These are phyloP conservation scores for Fusarium brevicatenulatum DNA, from an alignment of 2,329 filamentous ascomycete genomes.

Conservation along the genomic window DNA sequence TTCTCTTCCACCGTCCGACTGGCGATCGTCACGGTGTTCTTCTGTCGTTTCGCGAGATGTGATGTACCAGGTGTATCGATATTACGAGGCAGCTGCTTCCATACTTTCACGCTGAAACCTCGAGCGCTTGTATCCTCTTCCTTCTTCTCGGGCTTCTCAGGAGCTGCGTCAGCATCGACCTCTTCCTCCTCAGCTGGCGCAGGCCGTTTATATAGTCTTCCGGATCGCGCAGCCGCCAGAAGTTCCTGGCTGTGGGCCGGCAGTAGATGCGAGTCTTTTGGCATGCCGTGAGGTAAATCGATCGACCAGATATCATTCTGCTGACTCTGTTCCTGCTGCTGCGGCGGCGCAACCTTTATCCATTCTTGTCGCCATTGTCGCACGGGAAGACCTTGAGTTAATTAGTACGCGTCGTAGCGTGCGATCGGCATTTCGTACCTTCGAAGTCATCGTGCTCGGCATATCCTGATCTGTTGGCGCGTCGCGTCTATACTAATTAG, in stretches of 20 bases:
- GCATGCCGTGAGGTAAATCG: conserved; percentile 83
- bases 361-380: conserved; percentile 86
- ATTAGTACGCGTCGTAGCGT: conserved; percentile 31
- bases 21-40: conserved; percentile 67
- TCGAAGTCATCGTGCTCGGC: conserved; percentile 72
- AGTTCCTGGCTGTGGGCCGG: conserved; percentile 84
- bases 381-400: conserved; percentile 77
- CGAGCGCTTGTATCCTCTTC: conserved; percentile 68
- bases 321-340: conserved; percentile 70
- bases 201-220: conserved; percentile 78
- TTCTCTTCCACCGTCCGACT: conserved; percentile 61
- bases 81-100: conserved; percentile 71
- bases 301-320: conserved; percentile 76
- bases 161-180: conserved; percentile 57
- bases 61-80: conserved; percentile 63
- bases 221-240: conserved; percentile 81
- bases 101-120: conserved; percentile 66
- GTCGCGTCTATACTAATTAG: conserved; percentile 59
- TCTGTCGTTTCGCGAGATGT: conserved; percentile 69
- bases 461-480: conserved; percentile 65
- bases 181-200: conserved; percentile 70
- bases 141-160: conserved; percentile 68
- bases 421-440: conserved; percentile 50
- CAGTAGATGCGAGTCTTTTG: conserved; percentile 82
- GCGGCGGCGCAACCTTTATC: conserved; percentile 74